These are phyloP conservation scores for Pachysandra terminalis DNA, from an alignment of 164 flowering plant genomes.

Conservation along the genomic window DNA sequence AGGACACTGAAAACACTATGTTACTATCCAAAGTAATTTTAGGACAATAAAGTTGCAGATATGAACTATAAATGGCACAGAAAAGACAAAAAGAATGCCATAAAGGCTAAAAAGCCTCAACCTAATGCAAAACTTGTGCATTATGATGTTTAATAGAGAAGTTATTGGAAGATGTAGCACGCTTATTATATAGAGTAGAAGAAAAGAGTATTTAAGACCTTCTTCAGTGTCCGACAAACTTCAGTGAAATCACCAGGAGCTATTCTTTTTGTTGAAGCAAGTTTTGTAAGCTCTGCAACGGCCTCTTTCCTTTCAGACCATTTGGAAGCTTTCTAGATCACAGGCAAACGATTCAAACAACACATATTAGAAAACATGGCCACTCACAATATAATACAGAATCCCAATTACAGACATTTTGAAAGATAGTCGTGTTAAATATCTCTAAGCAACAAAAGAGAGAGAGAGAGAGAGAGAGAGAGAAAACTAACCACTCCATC, in stretches of 20 bases:
- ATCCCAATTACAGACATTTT: not conserved
- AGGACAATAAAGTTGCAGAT: not conserved
- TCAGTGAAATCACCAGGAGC: slow-evolving; percentile 97
- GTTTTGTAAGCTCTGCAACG: slow-evolving; percentile 88
- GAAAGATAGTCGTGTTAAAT: not conserved
- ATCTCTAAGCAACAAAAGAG: not conserved
- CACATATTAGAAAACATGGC: not conserved
- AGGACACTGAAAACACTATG: not conserved
- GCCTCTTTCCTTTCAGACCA: slow-evolving; percentile 98
- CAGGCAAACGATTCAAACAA: slow-evolving; percentile 1
- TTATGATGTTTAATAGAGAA: no score
- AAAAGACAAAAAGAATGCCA: not conserved
- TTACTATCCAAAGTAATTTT: not conserved
- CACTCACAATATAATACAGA: not conserved
- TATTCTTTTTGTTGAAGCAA: slow-evolving; percentile 86
- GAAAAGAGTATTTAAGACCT: slow-evolving; percentile 40
- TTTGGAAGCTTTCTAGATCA: slow-evolving; percentile 83
- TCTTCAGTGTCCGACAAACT: slow-evolving; percentile 83
- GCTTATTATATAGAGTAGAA: not conserved
- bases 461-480: slow-evolving; percentile 6
- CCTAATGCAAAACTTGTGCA: not conserved
- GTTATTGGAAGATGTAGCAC: not conserved
- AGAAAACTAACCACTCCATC: slow-evolving; percentile 89
- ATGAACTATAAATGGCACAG: not conserved
- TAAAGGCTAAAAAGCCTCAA: not conserved